Base-by-base conservation (phyloP, 2,329 filamentous ascomycete species). In the Phyllosticta citrichinensis region DNA sequence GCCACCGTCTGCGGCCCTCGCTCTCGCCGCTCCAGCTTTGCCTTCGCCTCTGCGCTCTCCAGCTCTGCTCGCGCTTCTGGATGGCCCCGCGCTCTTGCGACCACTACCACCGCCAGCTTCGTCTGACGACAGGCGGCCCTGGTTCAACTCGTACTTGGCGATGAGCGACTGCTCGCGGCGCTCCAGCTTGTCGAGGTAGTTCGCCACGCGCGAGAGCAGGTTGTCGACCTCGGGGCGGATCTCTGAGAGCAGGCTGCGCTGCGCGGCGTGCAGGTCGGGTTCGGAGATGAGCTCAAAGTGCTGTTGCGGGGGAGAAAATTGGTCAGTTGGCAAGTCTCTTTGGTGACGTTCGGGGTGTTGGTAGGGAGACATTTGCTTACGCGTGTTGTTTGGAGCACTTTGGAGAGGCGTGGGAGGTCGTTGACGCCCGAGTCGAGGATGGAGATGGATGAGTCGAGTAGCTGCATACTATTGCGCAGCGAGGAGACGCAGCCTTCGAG, bases 251-350 rank as follows among this genome's bases (percentile, higher is more conserved):
- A 97, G 84, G 4, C 90, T 87, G 66, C 89, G 81, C 74, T 97
- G 92, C 33, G 92, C 92, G 64, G 87, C 83, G 63, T 87, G 86
- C 53, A 97, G 84, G 57, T 89, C 89, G 12, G 88, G 84, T 71
- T 96, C 90, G 17, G 91, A 89, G 67, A 96, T 89, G 52, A 96
- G 85, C 73, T 97, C 92, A 75, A 96, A 97, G 77, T 96, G 92
- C 87, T 95, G 67, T 61, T 54, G 27, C 14, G 40, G 4, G 24
- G 10, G 14, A 22, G 22, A 22, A 22, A 22, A 24, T 51, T 5
- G 9, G 30, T 58, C 12, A 62, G 50, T 22, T 9, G 20, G 19
- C 17, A 14, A n/a, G 47, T 22, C 17, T 17, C 9, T 8, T n/a
- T 51, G 30, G 19, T 3, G 14, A 40, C 14, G 33, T 11, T 51